These are phyloP conservation scores for Albifimbria verrucaria DNA, from an alignment of 2,329 filamentous ascomycete genomes.

Conservation along the genomic window DNA sequence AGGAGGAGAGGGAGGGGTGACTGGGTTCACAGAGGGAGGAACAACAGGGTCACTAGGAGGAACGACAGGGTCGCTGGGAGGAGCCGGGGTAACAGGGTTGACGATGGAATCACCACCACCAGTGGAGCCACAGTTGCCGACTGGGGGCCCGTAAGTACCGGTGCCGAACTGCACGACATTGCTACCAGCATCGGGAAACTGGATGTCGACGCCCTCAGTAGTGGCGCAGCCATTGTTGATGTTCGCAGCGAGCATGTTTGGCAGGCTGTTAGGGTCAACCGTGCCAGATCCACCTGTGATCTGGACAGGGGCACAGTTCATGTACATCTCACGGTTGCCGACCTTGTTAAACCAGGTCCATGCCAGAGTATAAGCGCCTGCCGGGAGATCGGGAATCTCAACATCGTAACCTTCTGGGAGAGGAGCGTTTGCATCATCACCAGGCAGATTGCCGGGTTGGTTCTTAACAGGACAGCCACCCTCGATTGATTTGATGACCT, in stretches of 20 bases:
- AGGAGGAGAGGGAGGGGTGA: slow-evolving; percentile 8
- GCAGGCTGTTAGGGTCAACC: slow-evolving; percentile 60
- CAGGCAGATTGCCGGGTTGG: slow-evolving; percentile 55
- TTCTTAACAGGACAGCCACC: slow-evolving; percentile 75
- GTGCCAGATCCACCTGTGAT: slow-evolving; percentile 56
- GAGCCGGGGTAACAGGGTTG: slow-evolving; percentile 24
- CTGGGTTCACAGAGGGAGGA: slow-evolving; percentile 12
- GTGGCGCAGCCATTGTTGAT: slow-evolving; percentile 55
- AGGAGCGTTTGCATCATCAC: slow-evolving; percentile 35
- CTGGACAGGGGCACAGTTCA: slow-evolving; percentile 82
- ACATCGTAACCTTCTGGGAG: slow-evolving; percentile 63
- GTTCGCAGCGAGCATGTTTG: slow-evolving; percentile 68
- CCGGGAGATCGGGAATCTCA: slow-evolving; percentile 68
- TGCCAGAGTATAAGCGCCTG: slow-evolving; percentile 69
- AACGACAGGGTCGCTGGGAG: slow-evolving; percentile 5
- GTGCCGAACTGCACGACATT: slow-evolving; percentile 50
- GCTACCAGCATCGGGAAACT: slow-evolving; percentile 60
- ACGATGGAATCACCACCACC: slow-evolving; percentile 39
- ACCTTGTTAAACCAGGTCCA: slow-evolving; percentile 88
- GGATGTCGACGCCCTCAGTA: slow-evolving; percentile 44
- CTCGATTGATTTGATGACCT: slow-evolving; percentile 84
- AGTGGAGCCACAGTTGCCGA: too few relatives aligned
- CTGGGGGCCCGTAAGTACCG: too few relatives aligned
- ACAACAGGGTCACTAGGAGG: slow-evolving; percentile 16
- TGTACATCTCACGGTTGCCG: slow-evolving; percentile 95